Percentiles rank a stretch among this genome's conserved stretches.
These are phyloP conservation scores for Bipolaris sorokiniana DNA, from an alignment of 2,329 filamentous ascomycete species.

Conservation along the genomic window DNA sequence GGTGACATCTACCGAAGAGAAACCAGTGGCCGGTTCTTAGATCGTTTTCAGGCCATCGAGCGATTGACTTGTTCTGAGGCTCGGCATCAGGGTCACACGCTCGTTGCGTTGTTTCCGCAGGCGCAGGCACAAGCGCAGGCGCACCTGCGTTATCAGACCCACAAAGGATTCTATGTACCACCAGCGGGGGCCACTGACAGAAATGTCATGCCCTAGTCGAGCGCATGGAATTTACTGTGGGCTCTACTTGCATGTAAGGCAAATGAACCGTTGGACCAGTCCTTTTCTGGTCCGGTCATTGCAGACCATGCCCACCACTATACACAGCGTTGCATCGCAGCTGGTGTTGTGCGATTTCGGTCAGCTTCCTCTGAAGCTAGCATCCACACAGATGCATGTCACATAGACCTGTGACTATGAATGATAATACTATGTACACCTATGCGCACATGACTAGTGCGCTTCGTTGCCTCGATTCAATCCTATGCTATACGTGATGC, in stretches of 20 bases:
- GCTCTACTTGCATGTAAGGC: neutral
- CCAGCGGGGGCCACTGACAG: neutral
- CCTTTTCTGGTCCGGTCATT: neutral
- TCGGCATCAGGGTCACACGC: neutral
- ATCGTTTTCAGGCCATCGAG: slow-evolving; percentile 2
- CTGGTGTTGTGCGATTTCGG: neutral
- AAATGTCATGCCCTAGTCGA: neutral
- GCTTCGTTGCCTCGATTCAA: neutral
- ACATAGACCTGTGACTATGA: neutral
- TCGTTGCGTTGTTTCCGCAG: neutral
- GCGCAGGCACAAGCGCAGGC: neutral
- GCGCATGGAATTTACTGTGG: neutral
- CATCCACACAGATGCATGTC: neutral
- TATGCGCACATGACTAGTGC: slow-evolving; percentile 5
- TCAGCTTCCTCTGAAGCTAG: neutral
- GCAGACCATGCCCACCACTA: neutral
- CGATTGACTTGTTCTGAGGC: neutral
- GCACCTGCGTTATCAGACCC: neutral
- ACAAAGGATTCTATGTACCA: neutral
- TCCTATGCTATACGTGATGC: neutral
- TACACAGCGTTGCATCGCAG: neutral
- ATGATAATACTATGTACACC: neutral
- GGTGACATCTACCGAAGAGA: slow-evolving; percentile 47
- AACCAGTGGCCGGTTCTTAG: slow-evolving; percentile 36
- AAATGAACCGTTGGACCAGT: neutral